A percentile compares a stretch with the other conserved stretches of the same genome.
Evolutionary conservation across 129 eudicot genomes (phyloP).

Genomic region (Ambrosia artemisiifolia): DNA sequence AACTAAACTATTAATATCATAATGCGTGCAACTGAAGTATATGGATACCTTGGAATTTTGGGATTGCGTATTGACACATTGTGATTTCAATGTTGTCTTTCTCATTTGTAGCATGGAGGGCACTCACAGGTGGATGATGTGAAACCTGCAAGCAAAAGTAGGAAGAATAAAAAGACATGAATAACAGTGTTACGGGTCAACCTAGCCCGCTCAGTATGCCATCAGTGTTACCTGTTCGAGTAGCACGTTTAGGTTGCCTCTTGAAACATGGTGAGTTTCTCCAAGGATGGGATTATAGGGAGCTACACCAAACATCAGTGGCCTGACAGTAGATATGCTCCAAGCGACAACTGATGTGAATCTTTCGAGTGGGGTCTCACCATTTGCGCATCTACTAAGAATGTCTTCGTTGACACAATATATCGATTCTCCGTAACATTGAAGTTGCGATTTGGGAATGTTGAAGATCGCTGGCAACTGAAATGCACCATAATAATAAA

Average conservation of each 20-base stretch:
- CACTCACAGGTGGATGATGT: slow-evolving; percentile 93
- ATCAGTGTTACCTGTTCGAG: slow-evolving; percentile 63
- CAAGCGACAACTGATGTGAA: slow-evolving; percentile 65
- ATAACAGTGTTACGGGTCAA: background rate
- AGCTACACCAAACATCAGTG: slow-evolving; percentile 68
- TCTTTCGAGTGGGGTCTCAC: slow-evolving; percentile 50
- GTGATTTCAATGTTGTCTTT: slow-evolving; percentile 53
- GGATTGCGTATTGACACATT: slow-evolving; percentile 74
- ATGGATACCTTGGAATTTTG: slow-evolving; percentile 65
- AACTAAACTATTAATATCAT: no score
- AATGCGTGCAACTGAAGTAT: background rate
- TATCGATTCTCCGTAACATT: slow-evolving; percentile 76
- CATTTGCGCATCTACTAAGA: slow-evolving; percentile 55
- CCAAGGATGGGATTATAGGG: slow-evolving; percentile 93
- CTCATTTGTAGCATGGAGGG: slow-evolving; percentile 80
- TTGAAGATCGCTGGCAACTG: slow-evolving; percentile 88
- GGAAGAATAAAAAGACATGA: background rate
- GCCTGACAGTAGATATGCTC: slow-evolving; percentile 77
- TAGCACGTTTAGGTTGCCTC: slow-evolving; percentile 70
- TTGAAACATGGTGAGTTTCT: slow-evolving; percentile 87
- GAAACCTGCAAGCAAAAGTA: slow-evolving; percentile 55
- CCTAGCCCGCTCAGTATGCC: background rate
- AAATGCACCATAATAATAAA: background rate
- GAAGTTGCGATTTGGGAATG: slow-evolving; percentile 85
- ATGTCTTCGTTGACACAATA: slow-evolving; percentile 47